Percentiles rank a stretch among this genome's conserved stretches.
These are phyloP conservation scores for Fomitopsis serialis DNA, from an alignment of 768 basidiomycete genomes.

Conservation along the genomic window DNA sequence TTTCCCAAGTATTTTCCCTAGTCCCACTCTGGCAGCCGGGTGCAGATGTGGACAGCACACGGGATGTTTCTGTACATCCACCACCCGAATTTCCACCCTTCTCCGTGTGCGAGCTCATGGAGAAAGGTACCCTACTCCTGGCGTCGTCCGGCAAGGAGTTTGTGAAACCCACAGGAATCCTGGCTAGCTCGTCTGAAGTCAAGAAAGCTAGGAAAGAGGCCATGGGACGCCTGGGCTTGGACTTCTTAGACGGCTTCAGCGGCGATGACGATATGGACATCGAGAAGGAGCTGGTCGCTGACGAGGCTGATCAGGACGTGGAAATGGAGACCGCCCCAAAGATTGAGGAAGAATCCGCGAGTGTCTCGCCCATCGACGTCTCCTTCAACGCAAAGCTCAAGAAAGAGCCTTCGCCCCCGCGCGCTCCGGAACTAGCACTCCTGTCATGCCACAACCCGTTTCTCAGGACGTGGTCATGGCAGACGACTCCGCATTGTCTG, in stretches of 20 bases:
- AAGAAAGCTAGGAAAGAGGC: conserved; percentile 86
- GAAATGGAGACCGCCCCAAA: conserved; percentile 29
- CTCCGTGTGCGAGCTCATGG: conserved; percentile 70
- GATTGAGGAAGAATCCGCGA: conserved; percentile 31
- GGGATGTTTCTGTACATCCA: conserved; percentile 23
- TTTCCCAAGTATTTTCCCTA: conserved; percentile 81
- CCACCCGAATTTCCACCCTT: conserved; percentile 67
- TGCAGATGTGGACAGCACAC: conserved; percentile 26
- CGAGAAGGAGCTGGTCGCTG: conserved; percentile 73
- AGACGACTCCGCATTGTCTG: conserved; percentile 67
- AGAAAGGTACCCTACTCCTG: conserved; percentile 74
- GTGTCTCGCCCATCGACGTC: conserved; percentile 41
- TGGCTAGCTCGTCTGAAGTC: conserved; percentile 72
- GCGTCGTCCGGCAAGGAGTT: conserved; percentile 96
- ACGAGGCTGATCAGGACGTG: conserved; percentile 41
- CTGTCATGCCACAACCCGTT: conserved; percentile 33
- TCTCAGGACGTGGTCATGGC: conserved; percentile 35
- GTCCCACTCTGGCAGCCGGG: conserved; percentile 77
- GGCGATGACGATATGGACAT: conserved; percentile 76
- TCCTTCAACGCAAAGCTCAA: conserved; percentile 25
- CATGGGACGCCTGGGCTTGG: conserved; percentile 82
- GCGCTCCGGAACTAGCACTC: conserved; percentile 40
- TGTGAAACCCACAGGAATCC: conserved; percentile 62
- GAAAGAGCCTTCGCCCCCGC: conserved; percentile 29
- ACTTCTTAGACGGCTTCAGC: conserved; percentile 74